Evolutionary conservation across 1,139 yeast genomes (phyloP), one percentile per base, ranked within the genome.

Genomic region (Torulaspora pretoriensis): DNA sequence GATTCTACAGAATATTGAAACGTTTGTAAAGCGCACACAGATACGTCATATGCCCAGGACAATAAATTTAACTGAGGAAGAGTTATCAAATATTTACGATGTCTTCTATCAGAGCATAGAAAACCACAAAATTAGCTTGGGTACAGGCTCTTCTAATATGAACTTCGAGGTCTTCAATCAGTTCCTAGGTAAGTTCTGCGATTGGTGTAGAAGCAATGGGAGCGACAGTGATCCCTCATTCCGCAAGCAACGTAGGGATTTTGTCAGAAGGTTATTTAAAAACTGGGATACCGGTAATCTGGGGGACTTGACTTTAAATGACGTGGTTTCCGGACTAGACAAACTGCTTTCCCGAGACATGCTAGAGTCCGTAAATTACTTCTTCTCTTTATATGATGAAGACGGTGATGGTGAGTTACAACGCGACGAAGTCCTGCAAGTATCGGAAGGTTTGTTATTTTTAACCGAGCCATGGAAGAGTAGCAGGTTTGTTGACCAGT

Each of bases 1-100:
- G 30, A 90, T 92, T 41, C 79, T 86, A 59, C 86, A 78, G 55
- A 90, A 92, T 49, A 88, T 92, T 51, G 95, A 94, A 53, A 73
- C 82, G 0, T 92, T 92, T 69, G 95, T 94, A 34, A 92, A 92
- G 64, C 75, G 96, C 47, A 88, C 97, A 0, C 97, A 92, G 63
- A 65, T 92, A 31, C 75, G 98, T 53, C 89, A 87, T 62, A 70
- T 92, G 47, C 90, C 94, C 22, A 83, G 82, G 57, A 77, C 88
- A 0, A 73, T 72, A 17, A 78, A 85, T 57, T 69, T 92, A 37
- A 65, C 74, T 3, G 71, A 68, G 31, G 79, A 73, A 1, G 78
- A 86, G 30, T 57, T 88, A 27, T 79, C 89, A 4, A 75, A 83
- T 34, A 71, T 89, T 6, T 92, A 92, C 61, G 98, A 92, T 61